These are phyloP conservation scores for Claviceps humidiphila DNA, from an alignment of 2,329 filamentous ascomycete genomes.

Conservation along the genomic window DNA sequence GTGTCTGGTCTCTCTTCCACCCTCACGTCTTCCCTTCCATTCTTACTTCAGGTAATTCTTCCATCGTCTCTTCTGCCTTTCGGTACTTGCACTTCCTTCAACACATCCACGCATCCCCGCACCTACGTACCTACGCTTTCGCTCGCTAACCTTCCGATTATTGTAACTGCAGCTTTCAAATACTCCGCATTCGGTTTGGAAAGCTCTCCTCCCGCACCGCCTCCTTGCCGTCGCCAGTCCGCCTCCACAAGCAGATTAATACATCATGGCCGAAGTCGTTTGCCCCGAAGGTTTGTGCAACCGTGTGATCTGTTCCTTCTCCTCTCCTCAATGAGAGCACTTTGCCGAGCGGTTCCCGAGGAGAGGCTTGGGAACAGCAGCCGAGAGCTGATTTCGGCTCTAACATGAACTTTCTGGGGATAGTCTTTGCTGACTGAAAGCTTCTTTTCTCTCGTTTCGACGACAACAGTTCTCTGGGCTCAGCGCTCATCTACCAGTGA, in stretches of 20 bases:
- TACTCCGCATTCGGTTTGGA: neutral
- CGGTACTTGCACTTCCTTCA: neutral
- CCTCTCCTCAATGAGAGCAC: no score
- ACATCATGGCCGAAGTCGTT: conserved; percentile 16
- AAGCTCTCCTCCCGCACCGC: neutral
- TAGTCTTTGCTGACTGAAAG: neutral
- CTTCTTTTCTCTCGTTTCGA: neutral
- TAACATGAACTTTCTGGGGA: neutral
- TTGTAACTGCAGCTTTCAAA: neutral
- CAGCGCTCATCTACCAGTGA: conserved; percentile 81
- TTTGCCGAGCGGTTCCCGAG: neutral
- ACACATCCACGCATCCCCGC: no score
- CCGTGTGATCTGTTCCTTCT: neutral
- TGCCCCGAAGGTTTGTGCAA: conserved; percentile 25
- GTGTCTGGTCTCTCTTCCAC: neutral
- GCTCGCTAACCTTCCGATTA: neutral
- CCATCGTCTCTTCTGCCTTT: neutral
- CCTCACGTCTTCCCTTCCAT: neutral
- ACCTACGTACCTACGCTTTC: neutral
- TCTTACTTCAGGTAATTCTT: neutral
- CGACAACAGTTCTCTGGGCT: conserved; percentile 73
- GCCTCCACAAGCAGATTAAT: neutral
- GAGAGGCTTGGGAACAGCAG: neutral
- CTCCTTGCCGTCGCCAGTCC: neutral
- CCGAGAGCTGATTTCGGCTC: neutral